Base-by-base conservation (phyloP, 768 basidiomycete genomes). In the Rhizopogon salebrosus region DNA sequence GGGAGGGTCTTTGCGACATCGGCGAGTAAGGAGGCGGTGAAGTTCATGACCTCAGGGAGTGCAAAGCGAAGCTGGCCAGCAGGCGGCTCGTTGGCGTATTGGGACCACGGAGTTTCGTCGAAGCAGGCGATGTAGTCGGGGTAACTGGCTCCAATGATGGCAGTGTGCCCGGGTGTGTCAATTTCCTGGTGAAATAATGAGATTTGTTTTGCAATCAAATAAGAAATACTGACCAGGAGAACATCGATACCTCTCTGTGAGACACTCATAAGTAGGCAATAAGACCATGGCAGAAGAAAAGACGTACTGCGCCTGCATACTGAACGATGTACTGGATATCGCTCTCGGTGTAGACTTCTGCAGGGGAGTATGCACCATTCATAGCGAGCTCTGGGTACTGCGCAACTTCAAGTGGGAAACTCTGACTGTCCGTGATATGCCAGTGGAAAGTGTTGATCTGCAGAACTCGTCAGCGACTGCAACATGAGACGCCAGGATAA, bases 81-180 rank as follows among this genome's bases (percentile, higher is more conserved):
- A 0, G 91, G 92, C 1, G 92, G 91, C 56, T 92, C 85, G 57
- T 71, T 76, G 6, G 87, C 87, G 52, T 80, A 89, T 69, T 0
- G 69, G 16, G 31, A 10, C 85, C 87, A 87, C 0, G 85, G 86
- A 2, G 73, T 66, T 2, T 72, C 75, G 14, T 76, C 64, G 14
- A 71, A 64, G 59, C 92, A 92, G 1, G 89, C 90, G 36, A 93
- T 66, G 52, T 82, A 79, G 27, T 92, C 86, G 0, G 92, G 91
- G 61, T 89, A 79, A 0, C 86, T 75, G 7, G 70, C 58, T 2
- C 75, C 76, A 36, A 94, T 85, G 27, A 75, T 68, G 1, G 85
- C 74, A 2, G 89, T 89, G 66, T 93, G 92, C 0, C 91, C 92
- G 0, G 92, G 92, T 2, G 80, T 87, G 63, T 92, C 92, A 48